Conservation (phyloP, 2,329 filamentous ascomycete genomes). For the Rachicladosporium sp. region DNA sequence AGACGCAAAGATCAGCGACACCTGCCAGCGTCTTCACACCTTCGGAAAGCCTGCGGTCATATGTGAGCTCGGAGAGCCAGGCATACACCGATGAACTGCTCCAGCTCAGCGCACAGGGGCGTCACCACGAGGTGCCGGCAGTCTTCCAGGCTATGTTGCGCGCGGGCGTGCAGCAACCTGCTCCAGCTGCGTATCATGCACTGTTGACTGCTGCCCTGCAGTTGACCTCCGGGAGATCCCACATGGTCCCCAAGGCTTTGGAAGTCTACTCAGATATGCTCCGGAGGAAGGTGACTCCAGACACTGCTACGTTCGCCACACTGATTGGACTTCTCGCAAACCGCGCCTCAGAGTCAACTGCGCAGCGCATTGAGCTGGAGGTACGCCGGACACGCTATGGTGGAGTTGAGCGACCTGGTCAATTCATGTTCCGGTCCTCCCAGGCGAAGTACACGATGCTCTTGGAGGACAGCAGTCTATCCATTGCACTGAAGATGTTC, state of each 20-base stretch:
- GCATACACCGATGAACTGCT: slow-evolving; percentile 68
- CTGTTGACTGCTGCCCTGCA: slow-evolving; percentile 74
- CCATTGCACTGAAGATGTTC: slow-evolving; percentile 76
- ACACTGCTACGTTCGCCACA: slow-evolving; percentile 77
- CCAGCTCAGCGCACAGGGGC: slow-evolving; percentile 56
- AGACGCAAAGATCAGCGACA: slow-evolving; percentile 11
- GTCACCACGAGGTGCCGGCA: slow-evolving; percentile 77
- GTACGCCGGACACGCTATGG: slow-evolving; percentile 75
- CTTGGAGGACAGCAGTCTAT: slow-evolving; percentile 73
- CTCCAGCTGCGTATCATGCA: slow-evolving; percentile 80
- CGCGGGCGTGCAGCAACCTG: slow-evolving; percentile 66
- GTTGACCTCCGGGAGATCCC: slow-evolving; percentile 64
- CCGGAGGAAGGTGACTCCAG: slow-evolving; percentile 65
- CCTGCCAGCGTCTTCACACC: slow-evolving; percentile 17
- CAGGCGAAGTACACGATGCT: slow-evolving; percentile 80
- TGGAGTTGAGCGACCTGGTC: slow-evolving; percentile 69
- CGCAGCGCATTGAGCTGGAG: slow-evolving; percentile 61
- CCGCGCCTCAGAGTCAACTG: slow-evolving; percentile 65
- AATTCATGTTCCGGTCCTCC: slow-evolving; percentile 79
- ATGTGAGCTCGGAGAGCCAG: slow-evolving; percentile 50
- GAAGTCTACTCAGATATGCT: slow-evolving; percentile 98
- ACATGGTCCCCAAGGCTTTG: slow-evolving; percentile 79
- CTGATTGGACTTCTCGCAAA: slow-evolving; percentile 71
- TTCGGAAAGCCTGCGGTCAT: slow-evolving; percentile 29
- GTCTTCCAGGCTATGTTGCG: slow-evolving; percentile 85